Evolutionary conservation across 2,329 filamentous ascomycete genomes (phyloP).

Genomic region (Hypoxylon sp.): DNA sequence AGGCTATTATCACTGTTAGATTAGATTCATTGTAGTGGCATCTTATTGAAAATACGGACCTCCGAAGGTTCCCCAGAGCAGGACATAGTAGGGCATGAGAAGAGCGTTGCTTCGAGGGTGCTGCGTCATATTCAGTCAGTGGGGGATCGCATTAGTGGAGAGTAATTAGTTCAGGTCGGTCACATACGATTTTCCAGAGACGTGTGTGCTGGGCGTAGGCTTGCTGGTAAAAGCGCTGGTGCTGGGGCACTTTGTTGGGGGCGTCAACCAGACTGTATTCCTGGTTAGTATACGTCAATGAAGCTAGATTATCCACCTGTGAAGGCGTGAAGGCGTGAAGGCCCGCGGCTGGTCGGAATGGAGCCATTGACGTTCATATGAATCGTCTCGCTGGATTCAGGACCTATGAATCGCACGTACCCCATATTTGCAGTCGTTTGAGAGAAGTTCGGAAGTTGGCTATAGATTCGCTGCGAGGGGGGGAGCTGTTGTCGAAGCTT

Average conservation of each 20-base stretch:
- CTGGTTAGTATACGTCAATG: constrained; percentile 52
- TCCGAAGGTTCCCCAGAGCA: constrained; percentile 74
- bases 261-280: constrained; percentile 73
- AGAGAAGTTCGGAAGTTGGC: constrained; percentile 29
- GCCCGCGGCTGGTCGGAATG: constrained; percentile 8
- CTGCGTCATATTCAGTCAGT: constrained; percentile 60
- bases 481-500: constrained; percentile 48
- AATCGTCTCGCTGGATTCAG: not conserved
- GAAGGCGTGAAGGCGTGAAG: constrained; percentile 16
- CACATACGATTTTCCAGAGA: constrained; percentile 83
- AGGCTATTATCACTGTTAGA: constrained; percentile 57
- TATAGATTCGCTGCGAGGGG: constrained; percentile 32
- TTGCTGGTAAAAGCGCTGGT: constrained; percentile 82
- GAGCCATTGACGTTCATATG: constrained; percentile 39
- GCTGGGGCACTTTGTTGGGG: constrained; percentile 81
- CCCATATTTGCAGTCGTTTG: constrained; percentile 50
- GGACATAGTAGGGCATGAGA: constrained; percentile 77
- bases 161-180: constrained; percentile 24
- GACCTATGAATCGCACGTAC: constrained; percentile 45
- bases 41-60: constrained; percentile 63
- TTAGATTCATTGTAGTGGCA: constrained; percentile 18
- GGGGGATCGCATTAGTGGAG: constrained; percentile 7
- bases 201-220: constrained; percentile 78
- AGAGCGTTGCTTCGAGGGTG: constrained; percentile 74
- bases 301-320: constrained; percentile 23